phyloP scores from a whole-genome alignment of 2,329 filamentous ascomycete genomes.

The Dryadomyces quercus-mongolicae region DNA sequence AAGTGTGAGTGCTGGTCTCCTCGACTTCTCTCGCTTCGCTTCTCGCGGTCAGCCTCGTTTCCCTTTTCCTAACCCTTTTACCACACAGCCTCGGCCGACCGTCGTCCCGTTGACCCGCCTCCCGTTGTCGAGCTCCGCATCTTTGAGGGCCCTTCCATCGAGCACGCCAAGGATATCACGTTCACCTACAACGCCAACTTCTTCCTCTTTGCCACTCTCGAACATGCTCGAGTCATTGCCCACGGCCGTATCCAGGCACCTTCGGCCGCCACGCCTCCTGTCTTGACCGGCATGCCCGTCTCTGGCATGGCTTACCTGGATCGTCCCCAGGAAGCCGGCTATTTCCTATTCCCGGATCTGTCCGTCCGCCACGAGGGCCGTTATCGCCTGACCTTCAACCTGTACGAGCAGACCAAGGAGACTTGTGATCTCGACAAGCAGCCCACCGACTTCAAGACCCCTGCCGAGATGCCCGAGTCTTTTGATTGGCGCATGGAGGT shows the following conservation, averaged over 20 bases:
- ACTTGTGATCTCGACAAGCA: conserved; percentile 60
- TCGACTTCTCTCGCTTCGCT: background rate
- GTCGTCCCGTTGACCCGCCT: conserved; percentile 85
- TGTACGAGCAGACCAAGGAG: conserved; percentile 91
- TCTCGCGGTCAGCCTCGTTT: too few relatives aligned
- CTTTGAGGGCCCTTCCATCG: conserved; percentile 56
- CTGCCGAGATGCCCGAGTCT: conserved; percentile 28
- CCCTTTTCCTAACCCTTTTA: conserved; percentile 1
- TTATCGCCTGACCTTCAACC: conserved; percentile 81
- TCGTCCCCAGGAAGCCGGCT: conserved; percentile 66
- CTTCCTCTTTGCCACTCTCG: conserved; percentile 88
- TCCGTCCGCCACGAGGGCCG: conserved; percentile 92
- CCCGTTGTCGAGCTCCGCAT: conserved; percentile 88
- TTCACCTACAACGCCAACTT: conserved; percentile 94
- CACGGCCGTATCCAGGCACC: conserved; percentile 61
- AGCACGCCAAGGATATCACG: conserved; percentile 58
- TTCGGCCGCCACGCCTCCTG: conserved; percentile 61
- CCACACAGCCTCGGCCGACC: conserved; percentile 61
- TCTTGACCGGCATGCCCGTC: conserved; percentile 87
- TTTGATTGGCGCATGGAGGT: conserved; percentile 85
- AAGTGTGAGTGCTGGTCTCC: conserved; percentile 58
- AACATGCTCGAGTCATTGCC: conserved; percentile 72
- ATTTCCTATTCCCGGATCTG: conserved; percentile 95
- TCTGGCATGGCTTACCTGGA: conserved; percentile 95
- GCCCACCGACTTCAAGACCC: conserved; percentile 18